Base-by-base conservation (phyloP, 2,329 filamentous ascomycete species). In the Hirsutella rhossiliensis region DNA sequence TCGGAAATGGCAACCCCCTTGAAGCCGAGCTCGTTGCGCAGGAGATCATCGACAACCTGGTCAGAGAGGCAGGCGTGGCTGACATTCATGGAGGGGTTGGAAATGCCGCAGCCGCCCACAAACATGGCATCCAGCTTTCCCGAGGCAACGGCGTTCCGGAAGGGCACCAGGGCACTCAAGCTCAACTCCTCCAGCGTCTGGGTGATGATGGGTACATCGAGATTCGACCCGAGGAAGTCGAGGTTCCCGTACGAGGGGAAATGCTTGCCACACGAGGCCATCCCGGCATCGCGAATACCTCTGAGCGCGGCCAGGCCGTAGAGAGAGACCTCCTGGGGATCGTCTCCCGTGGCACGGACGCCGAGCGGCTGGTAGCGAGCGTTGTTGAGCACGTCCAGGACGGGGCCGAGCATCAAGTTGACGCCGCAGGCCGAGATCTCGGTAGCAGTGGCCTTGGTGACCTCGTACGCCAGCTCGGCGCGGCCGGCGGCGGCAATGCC, bases 161-260 rank as follows among this genome's bases (percentile, higher is more conserved):
- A 97, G 0, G 90, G 90, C 5, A 96, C 82, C 29, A 97, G 68
- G 27, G 90, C 90, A 54, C 84, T 94, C n/a, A 96, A 68, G 50
- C 87, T 94, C 38, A 97, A 71, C 56, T 95, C 89, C 58, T 96
- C 90, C 12, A 96, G 65, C 0, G 89, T 94, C 59, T 97, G 89
- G 0, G 88, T 96, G 53, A 97, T 96, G 48, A 94, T 92, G 13
- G 90, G 90, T 28, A 97, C 88, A 55, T 96, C 89, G 20, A 94
- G 68, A 40, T 86, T 89, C 5, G 88, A 94, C 12, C 88, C 89
- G 2, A 94, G 76, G 54, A 96, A 95, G 60, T 96, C 89, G 17
- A 97, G 71, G 55, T 95, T 96, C 29, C 90, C 90, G 57, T 96
- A 97, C 0, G 88, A 95, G 4, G 90, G 90, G 54, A 97, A 96